Evolutionary conservation across 169 alveolate species (phyloP), one percentile per base, ranked within the genome.

Genomic region (Babesia microti): DNA sequence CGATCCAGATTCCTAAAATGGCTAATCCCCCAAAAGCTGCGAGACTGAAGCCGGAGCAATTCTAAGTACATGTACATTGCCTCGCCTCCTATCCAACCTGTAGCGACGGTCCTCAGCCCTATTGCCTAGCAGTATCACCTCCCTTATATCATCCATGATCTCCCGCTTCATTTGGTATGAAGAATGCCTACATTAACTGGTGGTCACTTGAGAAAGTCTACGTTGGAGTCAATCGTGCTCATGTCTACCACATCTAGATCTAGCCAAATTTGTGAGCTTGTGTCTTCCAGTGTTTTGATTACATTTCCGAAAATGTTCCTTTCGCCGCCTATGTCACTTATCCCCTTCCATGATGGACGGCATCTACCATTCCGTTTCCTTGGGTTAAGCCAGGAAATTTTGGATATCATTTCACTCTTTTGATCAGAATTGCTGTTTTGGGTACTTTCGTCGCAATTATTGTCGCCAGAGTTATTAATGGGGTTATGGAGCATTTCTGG

Each of bases 161-260:
- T 81, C 92, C 17, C 93, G 78, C 60, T 81, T 85, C 57, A 84
- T 68, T 33, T 84, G 85, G 73, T 81, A 84, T 52, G 81, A 75
- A 21, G 84, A 83, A 41, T 85, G 93, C 48, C 51, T 27, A 53
- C 51, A n/a, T 6, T 6, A 24, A 17, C 45, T 23, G 18, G 55
- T 48, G 59, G 12, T 11, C 22, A 29, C 22, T 74, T 76, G 23
- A 78, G 59, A 57, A 66, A 67, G 58, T 78, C 85, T 1, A 83
- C 91, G 32, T 83, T 83, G 18, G 87, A 74, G 34, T 85, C 93
- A 24, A 85, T 84, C 59, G 75, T 78, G 9, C 91, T 80, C 32
- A 87, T 83, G 70, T 85, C 93, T 12, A 85, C 79, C 22, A 85
- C 92, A 56, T 85, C 93, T 83, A 85, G 57, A 44, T 84, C 91